Conservation (phyloP, 441 rosid genomes). For the Populus hybrid region DNA sequence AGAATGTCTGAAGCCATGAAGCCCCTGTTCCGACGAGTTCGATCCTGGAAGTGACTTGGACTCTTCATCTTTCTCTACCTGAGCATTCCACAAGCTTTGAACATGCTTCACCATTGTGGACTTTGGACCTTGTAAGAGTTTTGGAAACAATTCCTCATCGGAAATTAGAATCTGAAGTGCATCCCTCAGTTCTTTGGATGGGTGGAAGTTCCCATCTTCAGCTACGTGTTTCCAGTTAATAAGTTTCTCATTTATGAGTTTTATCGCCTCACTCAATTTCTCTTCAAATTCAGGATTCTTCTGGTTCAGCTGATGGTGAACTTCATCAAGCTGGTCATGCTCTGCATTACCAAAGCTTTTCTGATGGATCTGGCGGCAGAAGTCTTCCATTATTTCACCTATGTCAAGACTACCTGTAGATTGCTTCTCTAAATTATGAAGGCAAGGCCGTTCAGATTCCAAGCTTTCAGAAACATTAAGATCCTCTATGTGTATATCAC, state of each 20-base stretch:
- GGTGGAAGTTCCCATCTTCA: slow-evolving; percentile 43
- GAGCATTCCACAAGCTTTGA: slow-evolving; percentile 41
- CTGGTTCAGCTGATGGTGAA: slow-evolving; percentile 26
- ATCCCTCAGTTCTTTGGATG: slow-evolving; percentile 68
- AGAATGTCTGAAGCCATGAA: slow-evolving; percentile 26
- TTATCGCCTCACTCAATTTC: slow-evolving; percentile 64
- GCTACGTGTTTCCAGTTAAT: slow-evolving; percentile 39
- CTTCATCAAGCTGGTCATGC: slow-evolving; percentile 35
- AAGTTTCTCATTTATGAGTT: slow-evolving; percentile 62
- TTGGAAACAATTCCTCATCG: slow-evolving; percentile 70
- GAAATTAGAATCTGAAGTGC: slow-evolving; percentile 72
- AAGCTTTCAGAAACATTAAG: slow-evolving; percentile 36
- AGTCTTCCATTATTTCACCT: slow-evolving; percentile 63
- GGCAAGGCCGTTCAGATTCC: slow-evolving; percentile 29
- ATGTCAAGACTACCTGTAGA: slow-evolving; percentile 39
- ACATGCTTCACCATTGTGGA: slow-evolving; percentile 46
- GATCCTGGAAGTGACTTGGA: slow-evolving; percentile 36
- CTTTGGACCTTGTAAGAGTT: slow-evolving; percentile 72
- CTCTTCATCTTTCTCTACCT: slow-evolving; percentile 37
- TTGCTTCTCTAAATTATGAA: slow-evolving; percentile 31
- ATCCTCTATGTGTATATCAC: slow-evolving; percentile 36
- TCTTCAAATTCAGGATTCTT: slow-evolving; percentile 52
- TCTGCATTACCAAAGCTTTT: slow-evolving; percentile 38
- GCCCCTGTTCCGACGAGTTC: slow-evolving; percentile 33
- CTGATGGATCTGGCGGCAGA: slow-evolving; percentile 57